These are phyloP conservation scores for Colletotrichum melonis DNA, from an alignment of 2,329 filamentous ascomycete species.

Conservation along the genomic window DNA sequence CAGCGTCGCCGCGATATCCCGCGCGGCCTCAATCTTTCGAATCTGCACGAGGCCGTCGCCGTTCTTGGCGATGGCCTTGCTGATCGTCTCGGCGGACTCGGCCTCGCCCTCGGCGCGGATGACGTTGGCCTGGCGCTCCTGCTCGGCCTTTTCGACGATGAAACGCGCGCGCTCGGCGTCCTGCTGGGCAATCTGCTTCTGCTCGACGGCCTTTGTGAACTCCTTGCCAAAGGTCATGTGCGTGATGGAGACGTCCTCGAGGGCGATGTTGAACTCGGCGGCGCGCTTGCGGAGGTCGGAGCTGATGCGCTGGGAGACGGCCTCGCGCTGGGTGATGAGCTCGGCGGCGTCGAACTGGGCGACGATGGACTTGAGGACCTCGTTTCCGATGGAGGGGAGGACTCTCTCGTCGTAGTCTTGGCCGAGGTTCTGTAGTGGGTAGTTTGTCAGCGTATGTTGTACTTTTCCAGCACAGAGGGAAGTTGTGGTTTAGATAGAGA, in stretches of 20 bases:
- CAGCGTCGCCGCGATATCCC: conserved; percentile 93
- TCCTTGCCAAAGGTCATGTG: conserved; percentile 99
- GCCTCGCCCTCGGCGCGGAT: conserved; percentile 98
- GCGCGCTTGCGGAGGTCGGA: conserved; percentile 92
- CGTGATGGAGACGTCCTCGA: conserved; percentile 98
- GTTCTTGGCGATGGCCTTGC: conserved; percentile 90
- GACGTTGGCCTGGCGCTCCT: conserved; percentile 98
- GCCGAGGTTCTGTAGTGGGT: conserved; percentile 81
- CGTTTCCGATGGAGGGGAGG: conserved; percentile 97
- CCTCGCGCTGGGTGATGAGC: conserved; percentile 98
- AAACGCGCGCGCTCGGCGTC: conserved; percentile 97
- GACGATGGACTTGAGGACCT: conserved; percentile 98
- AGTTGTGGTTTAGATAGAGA: no score
- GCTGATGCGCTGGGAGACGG: conserved; percentile 94
- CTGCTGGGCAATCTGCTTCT: conserved; percentile 99
- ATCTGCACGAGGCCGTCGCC: conserved; percentile 97
- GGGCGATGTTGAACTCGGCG: conserved; percentile 97
- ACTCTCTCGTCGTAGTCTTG: conserved; percentile 99
- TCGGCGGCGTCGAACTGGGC: conserved; percentile 99
- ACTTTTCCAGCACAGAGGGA: no score
- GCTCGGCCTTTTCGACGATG: conserved; percentile 98
- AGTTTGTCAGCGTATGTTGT: conserved; percentile 12
- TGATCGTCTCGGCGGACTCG: conserved; percentile 95
- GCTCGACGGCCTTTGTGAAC: conserved; percentile 98
- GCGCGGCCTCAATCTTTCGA: conserved; percentile 95